These are phyloP conservation scores for Pseudozyma hubeiensis DNA, from an alignment of 1,284 basidiomycete species.

Conservation along the genomic window DNA sequence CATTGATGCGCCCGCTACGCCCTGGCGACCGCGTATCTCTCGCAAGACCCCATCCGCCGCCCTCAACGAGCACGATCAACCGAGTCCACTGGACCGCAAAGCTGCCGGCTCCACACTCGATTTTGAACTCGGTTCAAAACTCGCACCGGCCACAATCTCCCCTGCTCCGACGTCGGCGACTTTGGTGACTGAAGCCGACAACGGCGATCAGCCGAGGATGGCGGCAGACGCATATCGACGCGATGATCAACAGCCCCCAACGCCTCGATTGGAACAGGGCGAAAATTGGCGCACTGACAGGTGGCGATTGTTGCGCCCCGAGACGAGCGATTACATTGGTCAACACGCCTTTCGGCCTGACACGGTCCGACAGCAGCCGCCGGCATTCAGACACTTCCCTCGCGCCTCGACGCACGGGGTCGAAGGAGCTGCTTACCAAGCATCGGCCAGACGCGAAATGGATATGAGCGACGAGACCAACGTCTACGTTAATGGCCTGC, in stretches of 20 bases:
- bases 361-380: neutral
- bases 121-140: constrained; percentile 14
- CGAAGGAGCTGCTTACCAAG: neutral
- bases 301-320: constrained; percentile 14
- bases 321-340: neutral
- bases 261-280: constrained; percentile 18
- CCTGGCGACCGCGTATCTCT: constrained; percentile 38
- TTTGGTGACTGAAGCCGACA: constrained; percentile 17
- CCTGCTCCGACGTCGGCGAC: constrained; percentile 33
- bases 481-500: constrained; percentile 59
- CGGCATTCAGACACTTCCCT: neutral
- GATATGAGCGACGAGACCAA: constrained; percentile 47
- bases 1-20: constrained; percentile 17
- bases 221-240: constrained; percentile 26
- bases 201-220: neutral
- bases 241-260: neutral
- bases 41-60: constrained; percentile 12
- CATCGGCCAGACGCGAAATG: constrained; percentile 5
- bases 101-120: constrained; percentile 2
- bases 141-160: constrained; percentile 8
- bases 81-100: constrained; percentile 38
- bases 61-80: constrained; percentile 8
- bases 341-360: neutral
- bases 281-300: constrained; percentile 17
- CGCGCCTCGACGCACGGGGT: neutral